Conservation (phyloP, 805 yeast genomes). For the Kodamaea laetipori region DNA sequence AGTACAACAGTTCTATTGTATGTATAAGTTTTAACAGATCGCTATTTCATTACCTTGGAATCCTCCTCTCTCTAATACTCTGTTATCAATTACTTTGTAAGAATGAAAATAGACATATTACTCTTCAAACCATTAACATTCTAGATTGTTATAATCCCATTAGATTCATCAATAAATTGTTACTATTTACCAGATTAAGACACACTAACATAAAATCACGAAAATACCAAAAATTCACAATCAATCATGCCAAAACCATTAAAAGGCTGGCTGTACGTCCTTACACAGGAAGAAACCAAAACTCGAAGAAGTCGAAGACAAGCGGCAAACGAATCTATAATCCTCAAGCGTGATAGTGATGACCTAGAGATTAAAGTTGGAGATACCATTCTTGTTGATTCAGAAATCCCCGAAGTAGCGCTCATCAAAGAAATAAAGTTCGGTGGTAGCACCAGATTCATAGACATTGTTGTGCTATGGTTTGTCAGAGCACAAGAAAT, state of each 20-base stretch:
- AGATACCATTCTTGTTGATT: slow-evolving; percentile 48
- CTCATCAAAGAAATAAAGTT: slow-evolving; percentile 53
- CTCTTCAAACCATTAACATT: too few relatives aligned
- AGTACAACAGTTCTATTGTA: too few relatives aligned
- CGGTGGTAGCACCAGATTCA: slow-evolving; percentile 47
- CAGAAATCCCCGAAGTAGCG: slow-evolving; percentile 43
- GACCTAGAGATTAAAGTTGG: slow-evolving; percentile 54
- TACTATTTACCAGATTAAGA: too few relatives aligned
- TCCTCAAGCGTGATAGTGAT: slow-evolving; percentile 34
- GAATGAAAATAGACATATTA: too few relatives aligned
- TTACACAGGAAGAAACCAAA: not conserved
- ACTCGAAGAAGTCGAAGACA: slow-evolving; percentile 8
- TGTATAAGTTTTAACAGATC: too few relatives aligned
- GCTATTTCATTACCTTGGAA: too few relatives aligned
- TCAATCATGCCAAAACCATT: slow-evolving; percentile 5
- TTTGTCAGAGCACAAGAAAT: slow-evolving; percentile 49
- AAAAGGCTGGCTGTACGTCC: slow-evolving; percentile 8
- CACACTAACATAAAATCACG: too few relatives aligned
- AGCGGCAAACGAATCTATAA: slow-evolving; percentile 17
- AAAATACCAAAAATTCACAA: not conserved
- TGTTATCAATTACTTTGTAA: too few relatives aligned
- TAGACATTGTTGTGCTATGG: slow-evolving; percentile 52
- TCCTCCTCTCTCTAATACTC: too few relatives aligned
- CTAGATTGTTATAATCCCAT: too few relatives aligned
- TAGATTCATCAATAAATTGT: too few relatives aligned